These are phyloP conservation scores for Phyllosticta paracitricarpa DNA, from an alignment of 2,329 filamentous ascomycete genomes.

Conservation along the genomic window DNA sequence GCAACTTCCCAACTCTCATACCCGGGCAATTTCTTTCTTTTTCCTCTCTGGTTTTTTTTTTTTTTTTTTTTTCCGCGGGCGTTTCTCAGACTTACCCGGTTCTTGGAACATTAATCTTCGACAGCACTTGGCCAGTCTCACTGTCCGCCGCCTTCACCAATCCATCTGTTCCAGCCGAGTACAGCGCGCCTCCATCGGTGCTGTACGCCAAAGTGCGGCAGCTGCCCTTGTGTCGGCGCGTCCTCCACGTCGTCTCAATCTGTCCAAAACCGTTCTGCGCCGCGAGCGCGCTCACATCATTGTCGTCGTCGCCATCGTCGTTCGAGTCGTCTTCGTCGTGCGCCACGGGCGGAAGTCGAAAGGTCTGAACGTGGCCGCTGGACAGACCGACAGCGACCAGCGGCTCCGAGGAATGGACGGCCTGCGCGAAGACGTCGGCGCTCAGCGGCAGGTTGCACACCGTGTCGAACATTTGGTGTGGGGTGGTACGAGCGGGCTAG, in stretches of 20 bases:
- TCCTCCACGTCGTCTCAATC: constrained; percentile 78
- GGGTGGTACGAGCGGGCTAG: background rate
- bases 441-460: constrained; percentile 80
- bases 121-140: constrained; percentile 56
- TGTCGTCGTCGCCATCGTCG: constrained; percentile 39
- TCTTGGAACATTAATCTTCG: constrained; percentile 69
- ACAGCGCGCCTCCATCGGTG: constrained; percentile 61
- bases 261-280: constrained; percentile 57
- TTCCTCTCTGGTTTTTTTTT: background rate
- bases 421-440: constrained; percentile 80
- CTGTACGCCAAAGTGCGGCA: constrained; percentile 74
- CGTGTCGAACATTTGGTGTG: constrained; percentile 69
- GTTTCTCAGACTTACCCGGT: constrained; percentile 23
- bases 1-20: background rate
- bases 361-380: constrained; percentile 76
- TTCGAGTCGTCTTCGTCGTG: constrained; percentile 37
- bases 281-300: constrained; percentile 13
- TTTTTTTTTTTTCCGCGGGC: constrained; percentile 9
- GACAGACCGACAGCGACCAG: constrained; percentile 78
- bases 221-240: constrained; percentile 85
- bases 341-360: constrained; percentile 56
- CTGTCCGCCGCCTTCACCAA: constrained; percentile 51
- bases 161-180: constrained; percentile 52
- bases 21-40: background rate
- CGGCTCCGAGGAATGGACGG: constrained; percentile 73